Conservation (phyloP, 176 grass and related monocot species). For the Ensete ventricosum region DNA sequence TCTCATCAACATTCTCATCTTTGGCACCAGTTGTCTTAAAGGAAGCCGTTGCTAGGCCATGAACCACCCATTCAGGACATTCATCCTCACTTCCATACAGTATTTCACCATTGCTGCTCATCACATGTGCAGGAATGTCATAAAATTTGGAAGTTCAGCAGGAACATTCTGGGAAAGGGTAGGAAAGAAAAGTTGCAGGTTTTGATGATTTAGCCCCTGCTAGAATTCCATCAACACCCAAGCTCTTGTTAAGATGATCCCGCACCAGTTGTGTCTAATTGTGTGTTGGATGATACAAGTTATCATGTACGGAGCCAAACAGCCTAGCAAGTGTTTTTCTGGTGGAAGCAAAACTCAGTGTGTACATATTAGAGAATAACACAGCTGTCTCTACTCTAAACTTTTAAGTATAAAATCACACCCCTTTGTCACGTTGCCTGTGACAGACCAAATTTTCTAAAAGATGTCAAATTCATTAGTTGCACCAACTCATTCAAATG, state of each 20-base stretch:
- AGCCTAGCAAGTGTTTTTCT: slow-evolving; percentile 61
- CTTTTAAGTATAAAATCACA: neutral
- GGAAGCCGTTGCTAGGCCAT: slow-evolving; percentile 22
- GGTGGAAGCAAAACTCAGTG: slow-evolving; percentile 26
- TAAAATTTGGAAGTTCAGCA: slow-evolving; percentile 41
- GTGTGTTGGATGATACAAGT: slow-evolving; percentile 65
- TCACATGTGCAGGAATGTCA: slow-evolving; percentile 17
- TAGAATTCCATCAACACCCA: slow-evolving; percentile 37
- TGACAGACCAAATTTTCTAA: too few species aligned
- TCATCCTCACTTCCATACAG: slow-evolving; percentile 53
- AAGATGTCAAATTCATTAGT: too few species aligned
- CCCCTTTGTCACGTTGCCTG: too few species aligned
- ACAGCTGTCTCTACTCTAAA: neutral
- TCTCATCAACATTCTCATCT: slow-evolving; percentile 52
- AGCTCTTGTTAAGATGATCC: slow-evolving; percentile 67
- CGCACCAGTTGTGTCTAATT: slow-evolving; percentile 76
- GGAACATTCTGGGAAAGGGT: slow-evolving; percentile 73
- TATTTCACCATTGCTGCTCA: slow-evolving; percentile 15
- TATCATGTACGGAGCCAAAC: slow-evolving; percentile 53
- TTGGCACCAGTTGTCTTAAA: slow-evolving; percentile 36
- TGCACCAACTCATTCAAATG: neutral
- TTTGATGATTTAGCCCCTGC: slow-evolving; percentile 48
- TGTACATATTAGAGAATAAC: neutral
- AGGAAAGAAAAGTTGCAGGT: slow-evolving; percentile 61
- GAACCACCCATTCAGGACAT: slow-evolving; percentile 68